A percentile compares a stretch with the other conserved stretches of the same genome.
These are phyloP conservation scores for Cryphonectria radicalis DNA, from an alignment of 2,329 filamentous ascomycete species.

Conservation along the genomic window DNA sequence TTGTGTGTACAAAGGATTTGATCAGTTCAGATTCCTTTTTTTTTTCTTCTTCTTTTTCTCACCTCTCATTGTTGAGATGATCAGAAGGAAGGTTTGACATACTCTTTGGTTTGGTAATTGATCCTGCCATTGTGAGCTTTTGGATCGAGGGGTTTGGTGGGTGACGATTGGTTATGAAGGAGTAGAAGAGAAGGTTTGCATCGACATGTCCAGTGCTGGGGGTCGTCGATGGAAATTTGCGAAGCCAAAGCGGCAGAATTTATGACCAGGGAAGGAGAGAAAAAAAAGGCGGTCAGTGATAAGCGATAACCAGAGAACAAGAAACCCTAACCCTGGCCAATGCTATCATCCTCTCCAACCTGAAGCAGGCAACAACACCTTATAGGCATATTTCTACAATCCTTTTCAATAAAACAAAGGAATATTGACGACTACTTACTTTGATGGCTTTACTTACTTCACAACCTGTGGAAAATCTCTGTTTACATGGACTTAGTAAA, in stretches of 20 bases:
- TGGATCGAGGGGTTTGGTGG: neutral
- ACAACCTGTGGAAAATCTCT: too few species aligned
- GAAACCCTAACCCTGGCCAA: constrained; percentile 9
- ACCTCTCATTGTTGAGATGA: too few species aligned
- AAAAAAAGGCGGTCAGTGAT: constrained; percentile 25
- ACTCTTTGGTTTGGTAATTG: constrained; percentile 61
- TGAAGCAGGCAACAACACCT: neutral
- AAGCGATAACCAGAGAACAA: constrained; percentile 14
- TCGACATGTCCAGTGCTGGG: neutral
- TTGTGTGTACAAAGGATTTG: neutral
- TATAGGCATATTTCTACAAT: neutral
- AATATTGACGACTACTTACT: neutral
- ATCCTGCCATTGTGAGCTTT: constrained; percentile 51
- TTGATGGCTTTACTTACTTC: too few species aligned
- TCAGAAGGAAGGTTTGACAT: neutral
- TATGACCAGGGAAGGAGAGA: neutral
- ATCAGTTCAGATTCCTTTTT: neutral
- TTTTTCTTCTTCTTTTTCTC: neutral
- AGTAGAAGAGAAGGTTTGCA: neutral
- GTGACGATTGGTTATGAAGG: neutral
- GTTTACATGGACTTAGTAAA: neutral
- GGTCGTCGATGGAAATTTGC: constrained; percentile 20
- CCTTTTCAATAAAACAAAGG: neutral
- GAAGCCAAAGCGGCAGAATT: constrained; percentile 26
- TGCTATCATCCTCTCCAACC: neutral